Base-by-base conservation (phyloP, 2,329 filamentous ascomycete genomes). In the Penicillium sp. region DNA sequence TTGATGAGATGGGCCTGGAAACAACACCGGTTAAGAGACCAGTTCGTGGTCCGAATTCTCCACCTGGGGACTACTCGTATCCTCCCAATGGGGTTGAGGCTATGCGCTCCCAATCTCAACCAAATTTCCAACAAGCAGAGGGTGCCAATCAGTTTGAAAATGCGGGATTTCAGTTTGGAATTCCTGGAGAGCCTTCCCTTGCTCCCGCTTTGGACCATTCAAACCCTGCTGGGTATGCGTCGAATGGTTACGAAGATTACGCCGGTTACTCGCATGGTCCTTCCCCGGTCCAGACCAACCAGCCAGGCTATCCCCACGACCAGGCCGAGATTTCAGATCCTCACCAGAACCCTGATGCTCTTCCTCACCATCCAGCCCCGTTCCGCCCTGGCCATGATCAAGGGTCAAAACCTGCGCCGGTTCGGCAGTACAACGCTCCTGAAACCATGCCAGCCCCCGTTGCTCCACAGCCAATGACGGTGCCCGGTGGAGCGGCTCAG, bases 161-260 rank as follows among this genome's bases (percentile, higher is more conserved):
- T 61, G 72, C 89, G 65, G 80, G 85, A 2, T 89, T 89, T 9
- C 82, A 89, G 1, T 91, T 91, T 64, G 90, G 91, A 67, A 88
- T 93, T 82, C 86, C 84, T 2, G 56, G 57, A 23, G 67, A 69
- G 13, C 4, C 51, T 10, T 57, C 64, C 6, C 58, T 59, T 9
- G 60, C 57, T 12, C 57, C 58, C 33, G 38, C 52, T 35, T 59
- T 61, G 15, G 57, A 63, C 19, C 50, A 56, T 10, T 59, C 57
- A 27, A 61, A 60, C 29, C 2, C 40, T n/a, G 57, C 54, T 56
- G 65, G 62, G 27, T 66, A 68, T 50, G 63, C 37, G 4, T 64
- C 56, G 3, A 50, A 58, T 40, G 46, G 66, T 15, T 60, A 64
- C 19, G 64, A 60, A n/a, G 47, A 45, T 17, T 48, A 60, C 7